Evolutionary conservation across 371 early-diverging fungal genomes (phyloP).

Genomic region (Gilbertella persicaria): DNA sequence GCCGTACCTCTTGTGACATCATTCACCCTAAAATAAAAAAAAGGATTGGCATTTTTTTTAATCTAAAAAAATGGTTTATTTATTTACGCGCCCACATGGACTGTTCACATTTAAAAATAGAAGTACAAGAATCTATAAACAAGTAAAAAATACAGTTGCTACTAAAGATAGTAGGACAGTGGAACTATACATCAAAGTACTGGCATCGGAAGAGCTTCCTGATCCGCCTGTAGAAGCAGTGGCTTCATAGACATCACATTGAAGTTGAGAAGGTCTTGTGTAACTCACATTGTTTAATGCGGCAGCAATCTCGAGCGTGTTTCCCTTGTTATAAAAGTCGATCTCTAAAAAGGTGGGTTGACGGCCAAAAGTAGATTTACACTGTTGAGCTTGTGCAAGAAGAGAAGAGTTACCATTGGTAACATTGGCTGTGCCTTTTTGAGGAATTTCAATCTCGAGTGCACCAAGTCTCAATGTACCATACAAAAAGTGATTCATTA

Average conservation of each 20-base stretch:
- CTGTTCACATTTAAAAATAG: conserved; percentile 2
- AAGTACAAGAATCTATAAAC: conserved; percentile 9
- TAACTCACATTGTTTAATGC: conserved; percentile 66
- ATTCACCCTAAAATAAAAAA: too few species aligned
- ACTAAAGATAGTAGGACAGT: conserved; percentile 19
- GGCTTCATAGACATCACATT: conserved; percentile 24
- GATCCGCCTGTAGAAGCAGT: background rate
- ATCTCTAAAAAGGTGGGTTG: conserved; percentile 74
- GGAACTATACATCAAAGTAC: conserved; percentile 4
- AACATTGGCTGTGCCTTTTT: conserved; percentile 45
- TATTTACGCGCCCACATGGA: background rate
- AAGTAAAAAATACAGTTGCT: conserved; percentile 15
- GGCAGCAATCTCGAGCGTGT: conserved; percentile 55
- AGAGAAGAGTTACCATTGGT: conserved; percentile 53
- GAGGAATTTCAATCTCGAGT: conserved; percentile 48
- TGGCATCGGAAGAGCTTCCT: conserved; percentile 9
- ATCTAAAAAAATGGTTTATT: too few species aligned
- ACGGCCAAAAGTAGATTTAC: conserved; percentile 47
- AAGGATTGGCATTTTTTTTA: too few species aligned
- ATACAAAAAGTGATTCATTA: conserved; percentile 64
- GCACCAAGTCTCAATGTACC: conserved; percentile 35
- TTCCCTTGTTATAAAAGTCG: conserved; percentile 75
- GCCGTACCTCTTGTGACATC: too few species aligned
- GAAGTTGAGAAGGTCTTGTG: conserved; percentile 9
- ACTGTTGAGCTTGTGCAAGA: conserved; percentile 43